These are phyloP conservation scores for Chlorokybus atmophyticus DNA, from an alignment of 139 green algal species.

Conservation along the genomic window DNA sequence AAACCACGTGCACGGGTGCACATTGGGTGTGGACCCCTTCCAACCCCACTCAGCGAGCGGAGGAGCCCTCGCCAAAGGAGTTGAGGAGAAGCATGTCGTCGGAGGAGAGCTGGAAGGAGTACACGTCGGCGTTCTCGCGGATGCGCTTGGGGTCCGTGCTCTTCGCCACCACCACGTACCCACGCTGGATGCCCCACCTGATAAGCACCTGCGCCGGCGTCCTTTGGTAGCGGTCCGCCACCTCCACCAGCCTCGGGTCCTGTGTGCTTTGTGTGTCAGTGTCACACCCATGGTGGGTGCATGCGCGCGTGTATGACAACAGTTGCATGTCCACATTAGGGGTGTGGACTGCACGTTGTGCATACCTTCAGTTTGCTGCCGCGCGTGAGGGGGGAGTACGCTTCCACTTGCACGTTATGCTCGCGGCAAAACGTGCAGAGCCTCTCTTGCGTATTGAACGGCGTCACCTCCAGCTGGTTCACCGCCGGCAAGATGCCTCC, in stretches of 20 bases:
- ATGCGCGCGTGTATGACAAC: background rate
- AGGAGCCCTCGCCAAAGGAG: no score
- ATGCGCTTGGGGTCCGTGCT: conserved; percentile 5
- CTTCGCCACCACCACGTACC: conserved; percentile 8
- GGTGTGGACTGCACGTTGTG: no score
- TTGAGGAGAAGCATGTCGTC: no score
- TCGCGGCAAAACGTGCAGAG: no score
- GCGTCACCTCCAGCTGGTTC: no score
- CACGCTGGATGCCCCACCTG: conserved; percentile 10
- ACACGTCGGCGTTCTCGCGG: conserved; percentile 4
- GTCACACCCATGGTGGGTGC: background rate
- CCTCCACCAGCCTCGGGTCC: conserved; percentile 4
- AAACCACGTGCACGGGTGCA: no score
- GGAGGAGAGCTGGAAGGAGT: no score
- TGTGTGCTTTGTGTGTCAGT: background rate
- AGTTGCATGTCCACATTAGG: background rate
- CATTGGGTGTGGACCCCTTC: no score
- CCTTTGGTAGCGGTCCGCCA: conserved; percentile 13
- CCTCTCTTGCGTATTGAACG: no score
- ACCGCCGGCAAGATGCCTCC: no score
- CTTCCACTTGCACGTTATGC: no score
- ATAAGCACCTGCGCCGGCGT: conserved; percentile 12
- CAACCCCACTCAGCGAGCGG: no score
- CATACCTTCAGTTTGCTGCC: conserved; percentile 1
- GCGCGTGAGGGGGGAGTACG: conserved; percentile 3